A percentile compares a stretch with the other conserved stretches of the same genome.
Conservation (phyloP, 306 rosid species). For the Corylus avellana region DNA sequence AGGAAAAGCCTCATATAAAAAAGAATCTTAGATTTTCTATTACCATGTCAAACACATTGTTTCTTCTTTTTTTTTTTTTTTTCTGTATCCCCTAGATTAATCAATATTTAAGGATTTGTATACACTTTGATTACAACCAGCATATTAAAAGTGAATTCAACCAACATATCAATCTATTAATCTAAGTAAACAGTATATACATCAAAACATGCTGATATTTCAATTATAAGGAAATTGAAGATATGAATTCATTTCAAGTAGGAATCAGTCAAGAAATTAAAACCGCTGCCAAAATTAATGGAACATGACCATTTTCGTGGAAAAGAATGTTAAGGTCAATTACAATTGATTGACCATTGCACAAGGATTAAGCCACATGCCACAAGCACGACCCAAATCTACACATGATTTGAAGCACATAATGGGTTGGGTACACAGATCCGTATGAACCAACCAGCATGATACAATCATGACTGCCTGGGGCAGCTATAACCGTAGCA, state of each 20-base stretch:
- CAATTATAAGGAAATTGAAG: neutral
- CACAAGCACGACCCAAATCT: neutral
- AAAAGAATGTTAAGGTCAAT: neutral
- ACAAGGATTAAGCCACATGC: no score
- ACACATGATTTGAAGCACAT: neutral
- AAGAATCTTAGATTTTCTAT: neutral
- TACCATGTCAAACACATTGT: neutral
- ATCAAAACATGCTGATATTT: neutral
- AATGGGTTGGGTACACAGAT: neutral
- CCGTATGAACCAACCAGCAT: neutral
- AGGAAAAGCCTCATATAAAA: neutral
- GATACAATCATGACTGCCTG: neutral
- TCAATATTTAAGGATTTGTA: neutral
- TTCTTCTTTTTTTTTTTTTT: neutral
- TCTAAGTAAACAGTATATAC: neutral
- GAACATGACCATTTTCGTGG: neutral
- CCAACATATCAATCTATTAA: neutral
- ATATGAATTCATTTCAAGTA: neutral
- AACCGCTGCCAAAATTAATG: neutral
- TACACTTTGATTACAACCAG: neutral
- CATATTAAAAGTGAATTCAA: neutral
- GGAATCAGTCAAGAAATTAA: neutral
- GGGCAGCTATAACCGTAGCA: neutral
- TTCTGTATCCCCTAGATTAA: neutral
- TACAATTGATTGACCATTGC: neutral